Percentiles rank a stretch among this genome's conserved stretches.
Conservation (phyloP, 257 asterid species). For the Striga asiatica region DNA sequence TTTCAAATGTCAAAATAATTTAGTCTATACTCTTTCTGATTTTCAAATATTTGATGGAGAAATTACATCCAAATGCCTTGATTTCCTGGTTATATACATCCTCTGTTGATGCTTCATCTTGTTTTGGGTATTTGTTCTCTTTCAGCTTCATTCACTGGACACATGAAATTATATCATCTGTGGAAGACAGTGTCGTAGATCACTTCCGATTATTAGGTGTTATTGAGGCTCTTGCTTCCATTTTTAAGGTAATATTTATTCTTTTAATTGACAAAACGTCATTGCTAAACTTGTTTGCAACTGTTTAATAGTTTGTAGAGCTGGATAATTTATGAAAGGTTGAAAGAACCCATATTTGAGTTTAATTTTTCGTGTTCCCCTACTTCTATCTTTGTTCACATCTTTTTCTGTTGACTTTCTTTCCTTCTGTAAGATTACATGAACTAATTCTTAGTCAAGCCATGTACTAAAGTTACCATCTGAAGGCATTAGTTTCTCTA, state of each 20-base stretch:
- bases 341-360: background rate
- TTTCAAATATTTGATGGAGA: background rate
- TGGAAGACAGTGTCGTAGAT: conserved; percentile 42
- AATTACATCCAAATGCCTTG: background rate
- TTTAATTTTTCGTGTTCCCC: background rate
- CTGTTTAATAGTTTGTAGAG: background rate
- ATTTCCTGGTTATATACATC: background rate
- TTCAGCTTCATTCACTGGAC: conserved; percentile 89
- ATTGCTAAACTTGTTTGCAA: conserved; percentile 4
- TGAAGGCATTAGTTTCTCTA: background rate
- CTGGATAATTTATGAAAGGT: background rate
- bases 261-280: conserved; percentile 9
- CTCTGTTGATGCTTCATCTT: conserved; percentile 14
- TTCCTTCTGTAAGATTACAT: background rate
- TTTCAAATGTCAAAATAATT: background rate
- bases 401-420: background rate
- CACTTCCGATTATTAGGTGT: conserved; percentile 76
- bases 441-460: background rate
- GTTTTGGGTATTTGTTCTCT: conserved; percentile 15
- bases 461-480: background rate
- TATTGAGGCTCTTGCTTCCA: conserved; percentile 78
- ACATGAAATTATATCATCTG: conserved; percentile 48
- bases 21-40: background rate
- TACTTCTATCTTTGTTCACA: background rate
- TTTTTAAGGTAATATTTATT: conserved; percentile 50